phyloP scores from a whole-genome alignment of 2,329 filamentous ascomycete genomes.

The Colletotrichum sp. region DNA sequence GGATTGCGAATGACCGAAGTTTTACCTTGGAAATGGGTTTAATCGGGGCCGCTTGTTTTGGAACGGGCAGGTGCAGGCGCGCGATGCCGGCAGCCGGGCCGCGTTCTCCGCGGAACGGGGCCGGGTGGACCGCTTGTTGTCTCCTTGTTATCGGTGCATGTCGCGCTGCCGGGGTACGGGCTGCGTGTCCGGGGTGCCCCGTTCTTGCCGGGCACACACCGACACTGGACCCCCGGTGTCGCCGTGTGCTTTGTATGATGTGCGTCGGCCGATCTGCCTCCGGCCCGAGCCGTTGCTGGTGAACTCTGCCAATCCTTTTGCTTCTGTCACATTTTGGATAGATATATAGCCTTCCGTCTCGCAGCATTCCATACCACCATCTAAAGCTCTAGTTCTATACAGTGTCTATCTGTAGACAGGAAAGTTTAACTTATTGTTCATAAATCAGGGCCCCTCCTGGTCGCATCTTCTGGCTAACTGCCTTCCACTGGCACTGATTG shows the following conservation, averaged over 20 bases:
- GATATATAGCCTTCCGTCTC: not conserved
- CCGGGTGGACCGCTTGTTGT: not conserved
- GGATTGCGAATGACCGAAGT: not conserved
- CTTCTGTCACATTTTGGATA: not conserved
- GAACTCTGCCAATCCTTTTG: not conserved
- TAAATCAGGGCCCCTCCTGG: accelerated
- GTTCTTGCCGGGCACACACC: not conserved
- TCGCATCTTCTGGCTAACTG: accelerated
- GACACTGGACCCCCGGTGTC: not conserved
- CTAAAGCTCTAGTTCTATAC: accelerated
- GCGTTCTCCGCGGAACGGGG: not conserved
- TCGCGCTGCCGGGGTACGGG: not conserved
- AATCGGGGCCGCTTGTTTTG: not conserved
- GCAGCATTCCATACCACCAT: not conserved
- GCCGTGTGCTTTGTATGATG: not conserved
- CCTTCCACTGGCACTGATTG: not conserved
- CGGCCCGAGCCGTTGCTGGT: not conserved
- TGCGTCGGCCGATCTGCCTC: not conserved
- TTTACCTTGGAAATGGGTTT: not conserved
- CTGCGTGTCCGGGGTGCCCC: not conserved
- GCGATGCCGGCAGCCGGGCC: not conserved
- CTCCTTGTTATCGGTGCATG: not conserved
- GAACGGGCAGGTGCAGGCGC: not conserved
- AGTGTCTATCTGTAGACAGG: not conserved
- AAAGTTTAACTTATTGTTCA: accelerated